Conservation (phyloP, 768 basidiomycete species). For the Suillus variegatus region DNA sequence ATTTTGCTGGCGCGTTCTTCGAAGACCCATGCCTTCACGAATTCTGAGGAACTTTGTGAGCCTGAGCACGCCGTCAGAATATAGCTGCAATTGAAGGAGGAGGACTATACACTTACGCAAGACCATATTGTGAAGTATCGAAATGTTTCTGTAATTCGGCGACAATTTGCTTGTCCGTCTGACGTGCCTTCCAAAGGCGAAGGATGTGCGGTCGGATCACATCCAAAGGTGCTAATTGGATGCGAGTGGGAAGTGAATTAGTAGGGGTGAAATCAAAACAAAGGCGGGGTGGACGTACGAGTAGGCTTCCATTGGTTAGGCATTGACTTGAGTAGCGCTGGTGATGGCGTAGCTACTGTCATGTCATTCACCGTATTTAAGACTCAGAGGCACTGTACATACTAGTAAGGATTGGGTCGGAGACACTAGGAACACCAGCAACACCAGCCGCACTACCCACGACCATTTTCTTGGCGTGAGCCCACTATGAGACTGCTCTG, state of each 20-base stretch:
- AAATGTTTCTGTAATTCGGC: slow-evolving; percentile 24
- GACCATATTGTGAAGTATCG: slow-evolving; percentile 23
- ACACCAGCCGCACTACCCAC: too few species aligned
- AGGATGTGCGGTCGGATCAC: too few species aligned
- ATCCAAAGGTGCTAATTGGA: too few species aligned
- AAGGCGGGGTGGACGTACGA: not conserved
- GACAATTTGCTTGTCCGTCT: too few species aligned
- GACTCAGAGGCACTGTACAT: not conserved
- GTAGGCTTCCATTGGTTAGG: slow-evolving; percentile 11
- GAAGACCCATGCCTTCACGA: too few species aligned
- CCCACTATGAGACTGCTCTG: not conserved
- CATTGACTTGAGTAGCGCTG: not conserved
- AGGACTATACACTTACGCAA: slow-evolving; percentile 12
- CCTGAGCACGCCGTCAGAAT: not conserved
- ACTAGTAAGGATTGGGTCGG: too few species aligned
- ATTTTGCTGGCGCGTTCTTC: too few species aligned
- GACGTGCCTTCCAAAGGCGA: too few species aligned
- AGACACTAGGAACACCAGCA: too few species aligned
- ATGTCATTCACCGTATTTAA: not conserved
- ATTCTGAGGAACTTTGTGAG: too few species aligned
- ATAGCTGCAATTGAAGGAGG: not conserved
- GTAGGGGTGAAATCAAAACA: not conserved
- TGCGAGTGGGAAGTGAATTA: too few species aligned
- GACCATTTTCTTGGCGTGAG: not conserved
- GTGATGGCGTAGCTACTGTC: not conserved